Evolutionary conservation across 2,329 filamentous ascomycete species (phyloP).

Genomic region (Proliferodiscus dingleyae): DNA sequence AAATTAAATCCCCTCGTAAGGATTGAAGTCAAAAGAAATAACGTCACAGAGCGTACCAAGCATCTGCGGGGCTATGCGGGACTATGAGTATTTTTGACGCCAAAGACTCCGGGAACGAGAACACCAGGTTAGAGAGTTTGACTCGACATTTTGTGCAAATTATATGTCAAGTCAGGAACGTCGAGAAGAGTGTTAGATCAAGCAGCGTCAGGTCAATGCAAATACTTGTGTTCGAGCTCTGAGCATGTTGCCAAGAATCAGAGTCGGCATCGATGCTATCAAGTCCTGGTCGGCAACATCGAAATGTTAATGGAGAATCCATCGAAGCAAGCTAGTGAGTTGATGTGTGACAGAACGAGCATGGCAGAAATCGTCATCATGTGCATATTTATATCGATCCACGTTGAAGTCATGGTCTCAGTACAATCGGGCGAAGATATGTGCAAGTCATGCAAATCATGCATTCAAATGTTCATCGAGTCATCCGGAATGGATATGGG

Average conservation of each 20-base stretch:
- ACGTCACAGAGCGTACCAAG: background rate
- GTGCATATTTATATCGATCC: slow-evolving; percentile 31
- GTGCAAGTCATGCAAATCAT: slow-evolving; percentile 31
- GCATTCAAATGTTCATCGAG: slow-evolving; percentile 27
- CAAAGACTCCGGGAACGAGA: slow-evolving; percentile 1
- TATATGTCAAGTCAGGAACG: slow-evolving; percentile 19
- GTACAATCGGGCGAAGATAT: slow-evolving; percentile 25
- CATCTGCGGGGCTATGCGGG: too few species aligned
- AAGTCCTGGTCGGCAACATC: slow-evolving; percentile 13
- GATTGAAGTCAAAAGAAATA: background rate
- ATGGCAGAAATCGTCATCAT: slow-evolving; percentile 24
- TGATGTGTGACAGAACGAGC: slow-evolving; percentile 18
- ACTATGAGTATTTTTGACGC: background rate
- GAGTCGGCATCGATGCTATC: slow-evolving; percentile 13
- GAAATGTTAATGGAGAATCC: slow-evolving; percentile 4
- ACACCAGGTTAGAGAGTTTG: background rate
- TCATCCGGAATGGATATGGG: slow-evolving; percentile 22
- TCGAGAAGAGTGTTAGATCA: slow-evolving; percentile 22
- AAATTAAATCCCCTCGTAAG: background rate
- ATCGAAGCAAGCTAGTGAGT: slow-evolving; percentile 6
- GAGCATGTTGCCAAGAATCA: slow-evolving; percentile 7
- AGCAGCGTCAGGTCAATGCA: slow-evolving; percentile 24
- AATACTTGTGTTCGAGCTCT: slow-evolving; percentile 16
- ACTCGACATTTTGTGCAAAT: slow-evolving; percentile 13
- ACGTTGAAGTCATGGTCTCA: slow-evolving; percentile 31